A percentile compares a stretch with the other conserved stretches of the same genome.
Conservation (phyloP, 257 asterid genomes). For the Solanum piurae region DNA sequence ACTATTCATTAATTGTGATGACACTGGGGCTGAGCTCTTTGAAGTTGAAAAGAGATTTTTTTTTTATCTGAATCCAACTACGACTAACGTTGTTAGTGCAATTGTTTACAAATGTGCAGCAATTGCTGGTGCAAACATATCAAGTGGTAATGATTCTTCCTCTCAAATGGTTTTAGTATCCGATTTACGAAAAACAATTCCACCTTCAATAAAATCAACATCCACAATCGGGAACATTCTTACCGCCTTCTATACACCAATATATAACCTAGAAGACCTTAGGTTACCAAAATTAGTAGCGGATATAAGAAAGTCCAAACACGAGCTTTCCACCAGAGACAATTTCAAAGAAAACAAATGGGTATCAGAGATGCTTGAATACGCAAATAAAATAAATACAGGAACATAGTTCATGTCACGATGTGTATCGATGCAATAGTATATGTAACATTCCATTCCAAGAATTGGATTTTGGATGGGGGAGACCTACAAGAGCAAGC, state of each 20-base stretch:
- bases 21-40: neutral
- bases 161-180: neutral
- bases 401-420: neutral
- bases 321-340: neutral
- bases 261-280: neutral
- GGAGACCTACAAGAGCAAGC: neutral
- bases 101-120: neutral
- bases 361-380: neutral
- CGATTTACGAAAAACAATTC: neutral
- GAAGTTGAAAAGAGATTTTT: neutral
- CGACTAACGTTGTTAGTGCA: neutral
- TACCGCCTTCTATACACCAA: neutral
- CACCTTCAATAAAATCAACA: neutral
- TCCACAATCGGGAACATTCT: neutral
- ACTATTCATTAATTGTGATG: neutral
- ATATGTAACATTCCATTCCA: neutral
- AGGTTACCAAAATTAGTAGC: neutral
- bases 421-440: neutral
- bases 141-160: neutral
- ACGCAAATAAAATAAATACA: neutral
- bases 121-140: neutral
- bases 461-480: slow-evolving; percentile 2
- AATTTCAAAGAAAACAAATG: neutral
- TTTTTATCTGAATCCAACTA: neutral
- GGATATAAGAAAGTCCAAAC: neutral